Evolutionary conservation across 352 stramenopile species (phyloP).

Genomic region (Pythium utonaiense): DNA sequence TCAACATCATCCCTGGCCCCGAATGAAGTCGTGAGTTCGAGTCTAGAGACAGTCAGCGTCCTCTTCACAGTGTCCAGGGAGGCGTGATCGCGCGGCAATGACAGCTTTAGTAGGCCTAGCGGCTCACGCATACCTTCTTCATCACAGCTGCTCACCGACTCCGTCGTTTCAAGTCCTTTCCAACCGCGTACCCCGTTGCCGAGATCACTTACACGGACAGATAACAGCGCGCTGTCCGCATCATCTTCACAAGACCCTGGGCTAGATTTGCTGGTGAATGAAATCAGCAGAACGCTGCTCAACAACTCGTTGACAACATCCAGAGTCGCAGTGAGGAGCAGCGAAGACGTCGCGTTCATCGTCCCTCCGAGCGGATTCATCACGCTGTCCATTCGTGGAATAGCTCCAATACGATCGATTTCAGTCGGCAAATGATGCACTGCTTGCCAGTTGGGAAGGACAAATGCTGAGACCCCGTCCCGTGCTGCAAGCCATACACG

Average conservation of each 20-base stretch:
- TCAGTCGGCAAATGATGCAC: not conserved
- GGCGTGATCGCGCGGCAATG: slow-evolving; percentile 1
- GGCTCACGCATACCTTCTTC: not conserved
- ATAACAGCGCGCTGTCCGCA: not conserved
- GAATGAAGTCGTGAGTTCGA: not conserved
- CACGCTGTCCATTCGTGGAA: not conserved
- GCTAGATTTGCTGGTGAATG: not conserved
- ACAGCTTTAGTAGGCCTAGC: not conserved
- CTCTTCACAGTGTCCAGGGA: not conserved
- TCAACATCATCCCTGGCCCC: not conserved
- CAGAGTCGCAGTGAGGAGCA: not conserved
- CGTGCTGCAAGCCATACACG: not conserved
- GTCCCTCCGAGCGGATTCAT: not conserved
- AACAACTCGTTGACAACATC: slow-evolving; percentile 4
- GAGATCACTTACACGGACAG: slow-evolving; percentile 12
- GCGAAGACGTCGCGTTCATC: not conserved
- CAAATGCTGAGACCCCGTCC: not conserved
- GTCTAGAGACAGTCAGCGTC: slow-evolving; percentile 2
- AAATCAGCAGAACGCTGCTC: not conserved
- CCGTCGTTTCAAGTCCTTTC: not conserved
- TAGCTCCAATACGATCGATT: not conserved
- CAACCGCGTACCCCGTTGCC: not conserved
- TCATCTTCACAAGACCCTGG: not conserved
- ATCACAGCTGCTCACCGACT: slow-evolving; percentile 1
- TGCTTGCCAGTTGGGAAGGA: not conserved